Percentiles rank a stretch among this genome's conserved stretches.
These are phyloP conservation scores for Aspergillus glaucus DNA, from an alignment of 2,329 filamentous ascomycete genomes.

Conservation along the genomic window DNA sequence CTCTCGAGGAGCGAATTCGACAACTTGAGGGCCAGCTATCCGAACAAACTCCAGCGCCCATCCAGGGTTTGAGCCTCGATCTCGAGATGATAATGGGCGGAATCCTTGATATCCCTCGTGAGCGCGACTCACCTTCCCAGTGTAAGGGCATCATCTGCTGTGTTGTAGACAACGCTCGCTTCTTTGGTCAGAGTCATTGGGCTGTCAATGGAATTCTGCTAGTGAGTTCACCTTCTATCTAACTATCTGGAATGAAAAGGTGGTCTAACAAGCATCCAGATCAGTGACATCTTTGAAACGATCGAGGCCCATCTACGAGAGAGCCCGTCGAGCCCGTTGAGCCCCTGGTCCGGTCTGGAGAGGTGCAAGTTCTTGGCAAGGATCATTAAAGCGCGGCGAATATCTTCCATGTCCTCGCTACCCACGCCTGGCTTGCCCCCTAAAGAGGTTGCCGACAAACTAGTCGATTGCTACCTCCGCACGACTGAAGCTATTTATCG, in stretches of 20 bases:
- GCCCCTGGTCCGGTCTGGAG: slow-evolving; percentile 33
- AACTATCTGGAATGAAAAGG: neutral
- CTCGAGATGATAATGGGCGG: slow-evolving; percentile 40
- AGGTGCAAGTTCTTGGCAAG: slow-evolving; percentile 50
- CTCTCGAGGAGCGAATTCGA: slow-evolving; percentile 23
- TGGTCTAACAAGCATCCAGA: slow-evolving; percentile 2
- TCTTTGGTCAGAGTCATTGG: slow-evolving; percentile 54
- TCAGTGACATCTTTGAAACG: slow-evolving; percentile 33
- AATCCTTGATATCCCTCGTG: slow-evolving; percentile 40
- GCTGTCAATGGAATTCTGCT: slow-evolving; percentile 43
- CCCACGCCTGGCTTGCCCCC: slow-evolving; percentile 41
- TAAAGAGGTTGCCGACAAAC: slow-evolving; percentile 39
- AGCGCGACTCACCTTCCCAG: slow-evolving; percentile 28
- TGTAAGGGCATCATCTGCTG: slow-evolving; percentile 33
- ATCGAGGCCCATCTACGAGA: slow-evolving; percentile 39
- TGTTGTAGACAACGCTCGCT: slow-evolving; percentile 48
- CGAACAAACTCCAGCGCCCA: slow-evolving; percentile 13
- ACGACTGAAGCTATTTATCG: slow-evolving; percentile 51
- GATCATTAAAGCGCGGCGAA: slow-evolving; percentile 46
- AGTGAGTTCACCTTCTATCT: slow-evolving; percentile 27
- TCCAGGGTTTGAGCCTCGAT: slow-evolving; percentile 9
- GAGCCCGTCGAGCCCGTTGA: slow-evolving; percentile 34
- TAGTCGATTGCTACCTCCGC: slow-evolving; percentile 51
- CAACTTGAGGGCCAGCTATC: neutral
- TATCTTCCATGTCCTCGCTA: slow-evolving; percentile 44